Evolutionary conservation across 2,329 filamentous ascomycete species (phyloP).

Genomic region (Triangularia setosa): DNA sequence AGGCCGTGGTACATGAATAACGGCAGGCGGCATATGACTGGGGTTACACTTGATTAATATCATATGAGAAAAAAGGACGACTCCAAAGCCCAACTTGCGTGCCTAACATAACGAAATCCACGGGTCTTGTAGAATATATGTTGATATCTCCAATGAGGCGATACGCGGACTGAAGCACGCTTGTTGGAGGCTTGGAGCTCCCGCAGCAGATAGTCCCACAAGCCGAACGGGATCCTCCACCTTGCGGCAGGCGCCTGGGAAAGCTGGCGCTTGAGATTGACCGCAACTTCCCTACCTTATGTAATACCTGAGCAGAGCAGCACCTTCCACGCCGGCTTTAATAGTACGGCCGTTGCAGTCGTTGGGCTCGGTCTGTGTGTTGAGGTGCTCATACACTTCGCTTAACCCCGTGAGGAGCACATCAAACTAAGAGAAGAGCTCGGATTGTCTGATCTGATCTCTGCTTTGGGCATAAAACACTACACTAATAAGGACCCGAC

Average conservation of each 20-base stretch:
- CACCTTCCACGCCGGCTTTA: not conserved
- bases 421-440: conserved; percentile 16
- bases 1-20: not conserved
- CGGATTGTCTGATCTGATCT: conserved; percentile 6
- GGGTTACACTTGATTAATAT: not conserved
- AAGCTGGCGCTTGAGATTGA: not conserved
- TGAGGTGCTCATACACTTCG: conserved; percentile 12
- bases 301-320: not conserved
- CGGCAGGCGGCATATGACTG: not conserved
- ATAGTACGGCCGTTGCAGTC: conserved; percentile 1
- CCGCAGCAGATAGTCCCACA: not conserved
- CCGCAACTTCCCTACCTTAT: conserved; percentile 1
- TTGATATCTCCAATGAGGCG: conserved; percentile 7
- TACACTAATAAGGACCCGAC: not conserved
- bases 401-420: conserved; percentile 11
- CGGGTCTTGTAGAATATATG: not conserved
- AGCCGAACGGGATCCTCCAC: not conserved
- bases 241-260: not conserved
- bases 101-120: not conserved
- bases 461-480: not conserved
- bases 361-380: conserved; percentile 1
- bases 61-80: not conserved
- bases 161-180: conserved; percentile 16
- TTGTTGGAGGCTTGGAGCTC: not conserved
- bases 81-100: not conserved